Base-by-base conservation (phyloP, 2,329 filamentous ascomycete species). In the Calonectria henricotiae region DNA sequence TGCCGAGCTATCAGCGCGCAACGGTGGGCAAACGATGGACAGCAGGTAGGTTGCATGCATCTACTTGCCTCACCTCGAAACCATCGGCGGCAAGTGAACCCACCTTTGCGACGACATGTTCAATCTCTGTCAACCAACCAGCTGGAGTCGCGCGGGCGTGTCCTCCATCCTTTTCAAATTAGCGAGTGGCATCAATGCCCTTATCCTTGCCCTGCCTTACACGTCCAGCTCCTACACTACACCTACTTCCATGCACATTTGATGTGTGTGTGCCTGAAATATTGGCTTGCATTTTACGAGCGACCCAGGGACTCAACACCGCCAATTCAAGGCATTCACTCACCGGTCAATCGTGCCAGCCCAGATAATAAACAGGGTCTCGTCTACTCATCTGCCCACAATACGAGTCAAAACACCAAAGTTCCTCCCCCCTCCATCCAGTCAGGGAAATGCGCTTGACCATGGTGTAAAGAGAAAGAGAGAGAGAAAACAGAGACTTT, bases 31-130 rank as follows among this genome's bases (percentile, higher is more conserved):
- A 58, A 15, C 20, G 32, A 58, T n/a, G 35, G 32, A 20, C 51
- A 58, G 47, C 17, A 63, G 65, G 37, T 25, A 66, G 47, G 46
- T 64, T 51, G 51, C 46, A 64, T 51, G 51, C 46, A 64, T 37
- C 27, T 49, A 30, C 49, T 46, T 54, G 62, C 41, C 49, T 20
- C 43, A 60, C 49, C 20, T 58, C 51, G 35, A 23, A 32, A 37
- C 43, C n/a, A 30, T 39, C 35, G 51, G 35, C 51, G 47, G 47
- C 47, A 51, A 51, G 47, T 51, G 47, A 51, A 51, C 47, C 47
- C 47, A 51, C 47, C 47, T 30, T 30, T 9, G 51, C 35, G 51
- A 58, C 51, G 37, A 58, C 51, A 58, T 58, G 32, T 32, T 58
- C 51, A 37, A 13, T 20, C 32, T 17, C n/a, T 20, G 25, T 37